Evolutionary conservation across 192 early-diverging fungal species (phyloP).

Genomic region (Coemansia sp.): DNA sequence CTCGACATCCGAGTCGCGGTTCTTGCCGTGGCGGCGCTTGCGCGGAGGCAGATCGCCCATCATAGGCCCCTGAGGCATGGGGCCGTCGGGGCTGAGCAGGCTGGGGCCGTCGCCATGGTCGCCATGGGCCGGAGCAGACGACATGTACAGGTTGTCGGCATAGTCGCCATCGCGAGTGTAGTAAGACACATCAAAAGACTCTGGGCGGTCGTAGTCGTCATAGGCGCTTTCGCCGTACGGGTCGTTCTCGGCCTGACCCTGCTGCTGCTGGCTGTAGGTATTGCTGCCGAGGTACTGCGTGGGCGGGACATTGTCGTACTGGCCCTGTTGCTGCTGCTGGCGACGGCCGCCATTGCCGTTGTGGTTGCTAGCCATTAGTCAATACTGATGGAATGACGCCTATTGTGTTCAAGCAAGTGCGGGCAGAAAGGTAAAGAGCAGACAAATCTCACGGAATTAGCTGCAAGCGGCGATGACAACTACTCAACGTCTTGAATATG

Average conservation of each 20-base stretch:
- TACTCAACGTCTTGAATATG: too few relatives aligned
- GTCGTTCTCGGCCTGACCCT: slow-evolving; percentile 35
- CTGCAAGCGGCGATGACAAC: too few relatives aligned
- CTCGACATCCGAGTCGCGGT: slow-evolving; percentile 50
- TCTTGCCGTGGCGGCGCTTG: slow-evolving; percentile 44
- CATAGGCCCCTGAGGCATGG: slow-evolving; percentile 44
- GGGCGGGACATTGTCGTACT: slow-evolving; percentile 47
- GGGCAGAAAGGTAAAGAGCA: too few relatives aligned
- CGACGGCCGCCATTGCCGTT: slow-evolving; percentile 20
- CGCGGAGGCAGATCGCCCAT: slow-evolving; percentile 47
- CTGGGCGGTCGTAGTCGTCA: slow-evolving; percentile 49
- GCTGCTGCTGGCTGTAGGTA: slow-evolving; percentile 11
- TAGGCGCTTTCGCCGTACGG: slow-evolving; percentile 46
- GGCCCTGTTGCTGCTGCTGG: slow-evolving; percentile 19
- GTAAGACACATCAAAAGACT: slow-evolving; percentile 57
- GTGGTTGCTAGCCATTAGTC: slow-evolving; percentile 33
- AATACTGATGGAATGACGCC: neutral
- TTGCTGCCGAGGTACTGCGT: slow-evolving; percentile 49
- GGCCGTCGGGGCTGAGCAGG: slow-evolving; percentile 49
- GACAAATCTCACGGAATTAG: too few relatives aligned
- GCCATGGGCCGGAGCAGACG: slow-evolving; percentile 6
- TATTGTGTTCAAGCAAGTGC: neutral
- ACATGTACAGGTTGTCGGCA: slow-evolving; percentile 42
- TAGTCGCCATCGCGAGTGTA: slow-evolving; percentile 50
- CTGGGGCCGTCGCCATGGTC: slow-evolving; percentile 30